Percentiles rank a stretch among this genome's conserved stretches.
Evolutionary conservation across 2,329 filamentous ascomycete genomes (phyloP).

Genomic region (Coniochaeta ligniaria): DNA sequence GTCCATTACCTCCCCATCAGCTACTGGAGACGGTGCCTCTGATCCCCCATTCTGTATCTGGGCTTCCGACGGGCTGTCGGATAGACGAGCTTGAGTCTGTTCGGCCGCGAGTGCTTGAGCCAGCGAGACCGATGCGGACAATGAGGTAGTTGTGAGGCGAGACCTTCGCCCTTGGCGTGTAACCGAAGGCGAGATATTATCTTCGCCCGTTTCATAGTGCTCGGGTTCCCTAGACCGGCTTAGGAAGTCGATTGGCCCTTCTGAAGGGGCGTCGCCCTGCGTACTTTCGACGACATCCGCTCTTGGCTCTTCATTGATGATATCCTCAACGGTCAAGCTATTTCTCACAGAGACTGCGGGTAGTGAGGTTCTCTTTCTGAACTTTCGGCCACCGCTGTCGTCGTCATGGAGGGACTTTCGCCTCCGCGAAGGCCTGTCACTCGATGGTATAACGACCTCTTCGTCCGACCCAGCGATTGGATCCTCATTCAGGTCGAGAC

Average conservation of each 20-base stretch:
- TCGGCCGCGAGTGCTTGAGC: neutral
- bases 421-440: neutral
- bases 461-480: constrained; percentile 2
- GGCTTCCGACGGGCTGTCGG: neutral
- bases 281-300: neutral
- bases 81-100: neutral
- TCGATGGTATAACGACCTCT: neutral
- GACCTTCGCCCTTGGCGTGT: neutral
- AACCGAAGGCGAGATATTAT: neutral
- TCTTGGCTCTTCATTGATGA: neutral
- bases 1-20: neutral
- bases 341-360: neutral
- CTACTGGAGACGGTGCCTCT: neutral
- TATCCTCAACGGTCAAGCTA: neutral
- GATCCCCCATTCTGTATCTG: neutral
- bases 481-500: neutral
- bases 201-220: neutral
- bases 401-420: neutral
- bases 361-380: neutral
- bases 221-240: neutral
- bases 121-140: neutral
- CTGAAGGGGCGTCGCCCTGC: neutral
- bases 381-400: neutral
- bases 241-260: neutral
- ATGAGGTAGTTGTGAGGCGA: neutral